Evolutionary conservation across 495 filamentous ascomycete genomes (phyloP).

Genomic region (Physcia stellaris): DNA sequence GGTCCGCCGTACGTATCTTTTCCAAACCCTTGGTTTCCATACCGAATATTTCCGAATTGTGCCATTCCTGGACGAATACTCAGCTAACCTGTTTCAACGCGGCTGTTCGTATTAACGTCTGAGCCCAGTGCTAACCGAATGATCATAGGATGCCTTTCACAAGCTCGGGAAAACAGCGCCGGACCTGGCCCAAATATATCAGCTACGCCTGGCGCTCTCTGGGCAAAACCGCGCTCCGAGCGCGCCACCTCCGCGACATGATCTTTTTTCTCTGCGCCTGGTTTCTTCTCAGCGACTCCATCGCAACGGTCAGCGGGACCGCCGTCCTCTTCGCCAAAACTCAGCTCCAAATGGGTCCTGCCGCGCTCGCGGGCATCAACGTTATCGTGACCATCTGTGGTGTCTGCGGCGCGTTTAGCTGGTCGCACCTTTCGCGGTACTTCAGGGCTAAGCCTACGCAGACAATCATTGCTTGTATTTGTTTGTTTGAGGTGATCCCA

Average conservation of each 20-base stretch:
- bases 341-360: conserved; percentile 73
- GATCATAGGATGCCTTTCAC: conserved; percentile 34
- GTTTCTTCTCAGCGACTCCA: conserved; percentile 88
- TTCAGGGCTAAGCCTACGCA: conserved; percentile 59
- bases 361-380: conserved; percentile 82
- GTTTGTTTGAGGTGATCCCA: conserved; percentile 82
- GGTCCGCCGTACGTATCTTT: conserved; percentile 77
- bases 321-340: conserved; percentile 95
- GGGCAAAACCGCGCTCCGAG: conserved; percentile 62
- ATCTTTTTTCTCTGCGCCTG: conserved; percentile 79
- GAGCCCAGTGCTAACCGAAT: too few species aligned
- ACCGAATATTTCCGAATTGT: too few species aligned
- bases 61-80: too few species aligned
- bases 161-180: conserved; percentile 23
- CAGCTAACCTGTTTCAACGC: too few species aligned
- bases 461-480: conserved; percentile 81
- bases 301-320: conserved; percentile 89
- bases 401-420: conserved; percentile 77
- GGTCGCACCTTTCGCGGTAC: conserved; percentile 58
- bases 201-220: conserved; percentile 74
- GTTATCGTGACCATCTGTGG: conserved; percentile 77
- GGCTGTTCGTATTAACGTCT: too few species aligned
- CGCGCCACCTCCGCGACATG: conserved; percentile 71
- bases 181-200: conserved; percentile 50
- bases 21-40: too few species aligned